Base-by-base conservation (phyloP, 495 filamentous ascomycete genomes). In the Acidiella bohemica region DNA sequence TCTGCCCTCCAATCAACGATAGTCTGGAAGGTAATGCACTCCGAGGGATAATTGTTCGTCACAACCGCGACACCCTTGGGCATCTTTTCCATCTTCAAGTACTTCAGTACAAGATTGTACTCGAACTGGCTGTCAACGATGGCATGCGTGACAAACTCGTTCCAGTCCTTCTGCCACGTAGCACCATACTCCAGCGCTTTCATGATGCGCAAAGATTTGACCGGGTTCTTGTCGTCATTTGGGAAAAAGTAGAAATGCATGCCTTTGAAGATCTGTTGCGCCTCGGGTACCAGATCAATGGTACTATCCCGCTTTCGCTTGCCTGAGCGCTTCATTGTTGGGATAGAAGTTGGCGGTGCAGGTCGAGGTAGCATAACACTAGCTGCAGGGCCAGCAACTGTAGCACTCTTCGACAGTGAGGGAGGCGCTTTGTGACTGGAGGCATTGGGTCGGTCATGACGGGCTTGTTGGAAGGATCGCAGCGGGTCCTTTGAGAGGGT, bases 131-230 rank as follows among this genome's bases (percentile, higher is more conserved):
- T 80, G 51, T 95, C 90, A 4, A 83, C 81, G 43, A 96, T 71
- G 39, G 93, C 65, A 62, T 93, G 85, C 16, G 64, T 65, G 20
- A 80, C 58, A 41, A 58, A 51, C 0, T 59, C 46, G 16, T 50
- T 52, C 68, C 73, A 80, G 6, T 68, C 61, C 32, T 54, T 68
- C 17, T 67, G 58, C 72, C 80, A 81, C 5, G 55, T 60, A 4
- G 76, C 88, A 20, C 90, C 90, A 53, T 78, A 78, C 49, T 88
- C 78, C 40, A 73, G 67, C 0, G 80, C 77, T 56, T 78, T 84
- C 19, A 68, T 68, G 29, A 94, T 88, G 20, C 81, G 75, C 19
- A 79, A 50, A 39, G 70, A 71, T 16, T 88, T 71, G 1, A 71
- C 60, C 1, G 70, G 71, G 13, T 75, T 70, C 28, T 79, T 66